Base-by-base conservation (phyloP, 2,329 filamentous ascomycete species). In the Chaetothyriales sp. region DNA sequence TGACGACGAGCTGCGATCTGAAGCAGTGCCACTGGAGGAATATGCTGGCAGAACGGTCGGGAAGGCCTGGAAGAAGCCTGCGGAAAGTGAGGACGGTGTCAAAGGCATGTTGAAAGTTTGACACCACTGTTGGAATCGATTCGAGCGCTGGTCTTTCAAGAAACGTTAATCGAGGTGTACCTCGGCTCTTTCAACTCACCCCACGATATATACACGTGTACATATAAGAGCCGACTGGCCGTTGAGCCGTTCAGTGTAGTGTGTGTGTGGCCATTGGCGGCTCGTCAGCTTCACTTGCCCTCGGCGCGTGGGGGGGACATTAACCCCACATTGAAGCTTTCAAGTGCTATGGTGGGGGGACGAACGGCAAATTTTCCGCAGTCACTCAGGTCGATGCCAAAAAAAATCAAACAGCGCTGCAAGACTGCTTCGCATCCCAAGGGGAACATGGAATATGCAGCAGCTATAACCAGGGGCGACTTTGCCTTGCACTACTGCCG, bases 1-100 rank as follows among this genome's bases (percentile, higher is more conserved):
- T 12, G 26, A 18, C 18, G 48, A 28, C 9, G 28, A 22, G 25
- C 28, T 26, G 25, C 12, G 42, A 26, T 22, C n/a, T 44, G 22
- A 28, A 12, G 25, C 43, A 7, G 9, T 10, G 4, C 20, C 12
- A 39, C 48, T 36, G 5, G 45, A 20, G n/a, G 52, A 51, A 44
- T 57, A 58, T 52, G 56, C 50, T 18, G 51, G 51, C 25, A 48
- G 53, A 8, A 58, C 50, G 10, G 26, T 44, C 6, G 56, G 56
- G 4, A 54, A 28, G 12, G 51, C 44, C 43, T 58, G 56, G 47
- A 57, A 58, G 50, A 58, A 58, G 18, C 56, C 55, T 2, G 55
- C 18, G 4, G 53, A 57, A 19, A 52, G 51, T 8, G 55, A 57
- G 1, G 56, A 59, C 9, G 56, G 45, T 43, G 5, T 2, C 32